These are phyloP conservation scores for Colletotrichum graminicola DNA, from an alignment of 2,329 filamentous ascomycete species.

Conservation along the genomic window DNA sequence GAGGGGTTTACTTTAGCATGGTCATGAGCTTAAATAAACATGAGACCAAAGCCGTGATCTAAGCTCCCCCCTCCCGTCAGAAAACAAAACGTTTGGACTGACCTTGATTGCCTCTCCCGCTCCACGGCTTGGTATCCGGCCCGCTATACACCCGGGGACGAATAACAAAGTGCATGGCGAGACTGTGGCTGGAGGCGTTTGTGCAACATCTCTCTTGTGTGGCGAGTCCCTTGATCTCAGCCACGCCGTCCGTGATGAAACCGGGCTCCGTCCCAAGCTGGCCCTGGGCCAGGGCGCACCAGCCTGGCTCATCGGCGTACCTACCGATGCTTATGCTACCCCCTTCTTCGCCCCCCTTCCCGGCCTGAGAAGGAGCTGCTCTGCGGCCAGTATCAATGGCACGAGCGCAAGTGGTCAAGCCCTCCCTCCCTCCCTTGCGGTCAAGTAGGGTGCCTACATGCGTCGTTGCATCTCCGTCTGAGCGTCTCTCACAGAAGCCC, in stretches of 20 bases:
- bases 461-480: background rate
- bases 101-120: background rate
- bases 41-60: background rate
- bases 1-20: background rate
- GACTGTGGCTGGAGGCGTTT: background rate
- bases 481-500: background rate
- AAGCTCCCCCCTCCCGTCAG: background rate
- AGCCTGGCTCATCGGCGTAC: too few relatives aligned
- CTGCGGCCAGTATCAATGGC: background rate
- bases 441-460: background rate
- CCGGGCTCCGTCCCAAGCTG: too few relatives aligned
- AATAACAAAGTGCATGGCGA: background rate
- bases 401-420: background rate
- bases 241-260: background rate
- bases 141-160: background rate
- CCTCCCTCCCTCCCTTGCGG: background rate
- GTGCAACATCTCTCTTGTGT: background rate
- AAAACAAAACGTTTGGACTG: background rate
- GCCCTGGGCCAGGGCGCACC: too few relatives aligned
- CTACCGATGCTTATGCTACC: too few relatives aligned
- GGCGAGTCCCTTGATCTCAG: background rate
- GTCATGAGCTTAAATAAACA: background rate
- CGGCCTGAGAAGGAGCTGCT: background rate
- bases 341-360: too few relatives aligned
- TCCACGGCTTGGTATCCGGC: background rate